Base-by-base conservation (phyloP, 331 rosid species). In the Rosa hybrid region DNA sequence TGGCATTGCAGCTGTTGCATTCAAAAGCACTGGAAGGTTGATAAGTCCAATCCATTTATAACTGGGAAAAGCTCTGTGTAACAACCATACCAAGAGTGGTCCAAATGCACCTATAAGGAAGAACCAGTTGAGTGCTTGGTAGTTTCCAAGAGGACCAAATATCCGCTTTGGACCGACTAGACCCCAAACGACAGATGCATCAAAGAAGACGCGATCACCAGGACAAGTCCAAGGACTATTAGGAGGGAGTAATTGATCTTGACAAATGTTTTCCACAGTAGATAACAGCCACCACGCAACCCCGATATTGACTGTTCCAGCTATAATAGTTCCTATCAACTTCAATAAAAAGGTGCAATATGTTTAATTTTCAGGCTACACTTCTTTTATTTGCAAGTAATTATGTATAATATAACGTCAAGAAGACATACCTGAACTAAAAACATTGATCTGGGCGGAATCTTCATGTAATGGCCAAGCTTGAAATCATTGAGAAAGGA, bases 391-490 rank as follows among this genome's bases (percentile, higher is more conserved):
- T 62, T 30, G 17, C 18, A 27, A 30, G 44, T 38, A 56, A 56
- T 56, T 2, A 7, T 7, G 8, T 56, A 16, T 3, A 27, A 63
- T 63, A 38, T 30, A 27, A 60, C 5, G 25, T 34, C 20, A 45
- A 77, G 50, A 64, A 64, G 2, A 39, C 10, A 4, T 79, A 86
- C 89, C 84, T 86, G 89, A 62, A 83, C 84, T 1, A 83, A 18
- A 65, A 86, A 86, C 89, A 86, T 82, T 1, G 86, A 79, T 14
- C 63, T 72, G 39, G 86, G 89, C 0, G 86, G 89, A 30, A 80
- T 86, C 75, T 86, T 86, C 89, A 86, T 83, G 75, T 83, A 86
- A 44, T 86, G 89, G 5, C 86, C 89, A 8, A 86, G 89, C 80
- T 86, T 86, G 82, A 86, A 86, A 77, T 86, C 89, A 70, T 68